Evolutionary conservation across 139 green algal species (phyloP).

Genomic region (Monoraphidium neglectum): DNA sequence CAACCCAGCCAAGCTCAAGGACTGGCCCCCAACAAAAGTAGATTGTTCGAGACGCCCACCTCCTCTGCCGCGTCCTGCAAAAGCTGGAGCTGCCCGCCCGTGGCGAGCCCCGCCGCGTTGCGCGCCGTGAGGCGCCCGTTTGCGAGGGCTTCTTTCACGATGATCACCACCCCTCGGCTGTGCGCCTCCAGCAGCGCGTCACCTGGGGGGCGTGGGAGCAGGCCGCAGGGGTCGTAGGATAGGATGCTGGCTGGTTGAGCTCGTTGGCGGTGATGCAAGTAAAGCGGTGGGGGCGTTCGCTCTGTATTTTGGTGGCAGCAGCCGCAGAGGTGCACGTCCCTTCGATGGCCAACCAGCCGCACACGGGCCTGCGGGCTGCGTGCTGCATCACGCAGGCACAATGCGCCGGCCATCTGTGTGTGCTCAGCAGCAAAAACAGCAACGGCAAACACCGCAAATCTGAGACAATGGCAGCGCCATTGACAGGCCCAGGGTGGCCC

Average conservation of each 20-base stretch:
- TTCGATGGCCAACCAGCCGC: neutral
- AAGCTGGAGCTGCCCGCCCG: neutral
- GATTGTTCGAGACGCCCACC: conserved; percentile 2
- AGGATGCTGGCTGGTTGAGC: neutral
- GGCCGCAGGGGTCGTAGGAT: neutral
- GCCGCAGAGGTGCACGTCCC: neutral
- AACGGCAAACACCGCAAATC: neutral
- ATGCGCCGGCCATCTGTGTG: neutral
- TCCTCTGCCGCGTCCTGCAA: conserved; percentile 23
- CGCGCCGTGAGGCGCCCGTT: conserved; percentile 51
- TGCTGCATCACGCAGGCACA: neutral
- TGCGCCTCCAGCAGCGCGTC: conserved; percentile 41
- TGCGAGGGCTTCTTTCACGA: conserved; percentile 68
- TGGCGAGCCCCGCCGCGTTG: conserved; percentile 16
- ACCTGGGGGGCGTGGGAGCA: conserved; percentile 18
- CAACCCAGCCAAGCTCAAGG: neutral
- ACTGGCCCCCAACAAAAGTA: neutral
- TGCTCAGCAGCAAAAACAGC: neutral
- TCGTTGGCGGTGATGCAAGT: no score
- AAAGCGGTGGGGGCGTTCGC: no score
- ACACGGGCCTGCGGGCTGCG: neutral
- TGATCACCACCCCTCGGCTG: conserved; percentile 48
- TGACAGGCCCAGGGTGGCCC: neutral
- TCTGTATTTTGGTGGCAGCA: no score
- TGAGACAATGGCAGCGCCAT: neutral